Conservation (phyloP, 1,284 basidiomycete genomes). For the Papiliotrema nemorosa region DNA sequence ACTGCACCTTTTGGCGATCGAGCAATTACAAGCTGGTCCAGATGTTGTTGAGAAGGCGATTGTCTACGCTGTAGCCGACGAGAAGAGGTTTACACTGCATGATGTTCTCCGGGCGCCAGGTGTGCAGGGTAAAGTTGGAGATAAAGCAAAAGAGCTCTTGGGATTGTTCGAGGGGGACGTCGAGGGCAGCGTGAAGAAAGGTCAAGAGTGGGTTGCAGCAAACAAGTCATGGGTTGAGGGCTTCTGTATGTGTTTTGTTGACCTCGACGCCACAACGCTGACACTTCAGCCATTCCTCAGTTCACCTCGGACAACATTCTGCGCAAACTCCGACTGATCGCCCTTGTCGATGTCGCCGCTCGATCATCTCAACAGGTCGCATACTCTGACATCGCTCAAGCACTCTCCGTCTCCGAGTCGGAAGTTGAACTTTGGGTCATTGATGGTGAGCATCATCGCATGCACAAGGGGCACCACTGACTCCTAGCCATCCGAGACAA, state of each 20-base stretch:
- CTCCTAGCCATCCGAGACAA: constrained; percentile 73
- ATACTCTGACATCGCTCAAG: constrained; percentile 68
- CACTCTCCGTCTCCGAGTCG: constrained; percentile 62
- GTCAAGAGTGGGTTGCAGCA: constrained; percentile 62
- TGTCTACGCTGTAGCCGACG: constrained; percentile 62
- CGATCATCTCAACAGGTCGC: constrained; percentile 68
- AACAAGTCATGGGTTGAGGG: constrained; percentile 58
- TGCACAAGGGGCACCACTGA: neutral
- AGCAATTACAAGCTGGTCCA: constrained; percentile 56
- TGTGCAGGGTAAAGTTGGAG: constrained; percentile 29
- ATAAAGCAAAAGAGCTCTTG: constrained; percentile 38
- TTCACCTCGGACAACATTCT: constrained; percentile 57
- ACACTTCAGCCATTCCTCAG: constrained; percentile 23
- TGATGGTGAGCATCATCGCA: constrained; percentile 60
- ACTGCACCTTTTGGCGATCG: constrained; percentile 54
- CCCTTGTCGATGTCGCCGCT: constrained; percentile 73
- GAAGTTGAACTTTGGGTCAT: constrained; percentile 90
- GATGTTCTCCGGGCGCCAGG: constrained; percentile 57
- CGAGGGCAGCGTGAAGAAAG: constrained; percentile 64
- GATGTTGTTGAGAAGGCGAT: constrained; percentile 41
- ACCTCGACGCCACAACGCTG: too few species aligned
- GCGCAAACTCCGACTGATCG: constrained; percentile 76
- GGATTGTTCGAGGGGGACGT: constrained; percentile 58
- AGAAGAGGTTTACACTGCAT: constrained; percentile 73
- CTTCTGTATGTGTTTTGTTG: constrained; percentile 59